A percentile compares a stretch with the other conserved stretches of the same genome.
These are phyloP conservation scores for Plasmodium ovale DNA, from an alignment of 169 alveolate species.

Conservation along the genomic window DNA sequence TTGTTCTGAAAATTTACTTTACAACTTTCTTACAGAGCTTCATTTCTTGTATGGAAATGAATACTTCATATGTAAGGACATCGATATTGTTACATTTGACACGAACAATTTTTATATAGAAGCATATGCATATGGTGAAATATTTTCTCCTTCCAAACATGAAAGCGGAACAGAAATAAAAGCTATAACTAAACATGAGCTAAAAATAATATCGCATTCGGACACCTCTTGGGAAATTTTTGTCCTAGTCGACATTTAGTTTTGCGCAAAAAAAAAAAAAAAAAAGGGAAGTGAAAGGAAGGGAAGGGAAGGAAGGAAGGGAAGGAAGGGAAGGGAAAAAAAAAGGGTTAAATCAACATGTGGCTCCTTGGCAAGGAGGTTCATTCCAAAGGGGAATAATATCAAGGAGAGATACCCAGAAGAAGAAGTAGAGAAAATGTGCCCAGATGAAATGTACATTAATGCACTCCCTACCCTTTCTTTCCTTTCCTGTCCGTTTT, in stretches of 20 bases:
- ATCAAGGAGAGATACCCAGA: too few species aligned
- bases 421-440: too few species aligned
- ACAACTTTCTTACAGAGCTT: constrained; percentile 77
- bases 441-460: too few species aligned
- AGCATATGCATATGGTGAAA: constrained; percentile 78
- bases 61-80: constrained; percentile 78
- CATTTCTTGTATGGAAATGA: constrained; percentile 81
- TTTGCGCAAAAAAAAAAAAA: not conserved
- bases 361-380: too few species aligned
- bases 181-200: constrained; percentile 84
- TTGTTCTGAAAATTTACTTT: constrained; percentile 66
- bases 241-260: constrained; percentile 61
- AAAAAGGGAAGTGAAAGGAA: not conserved
- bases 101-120: constrained; percentile 20
- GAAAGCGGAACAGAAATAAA: constrained; percentile 83
- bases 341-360: too few species aligned
- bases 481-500: too few species aligned
- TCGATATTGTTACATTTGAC: constrained; percentile 44
- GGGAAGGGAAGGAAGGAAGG: too few species aligned
- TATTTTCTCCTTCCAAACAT: constrained; percentile 65
- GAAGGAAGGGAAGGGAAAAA: too few species aligned
- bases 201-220: constrained; percentile 34
- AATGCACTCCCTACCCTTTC: too few species aligned
- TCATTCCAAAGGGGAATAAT: too few species aligned
- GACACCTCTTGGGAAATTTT: constrained; percentile 28